phyloP scores from a whole-genome alignment of 164 flowering plant species.

The Dillenia suffruticosa region DNA sequence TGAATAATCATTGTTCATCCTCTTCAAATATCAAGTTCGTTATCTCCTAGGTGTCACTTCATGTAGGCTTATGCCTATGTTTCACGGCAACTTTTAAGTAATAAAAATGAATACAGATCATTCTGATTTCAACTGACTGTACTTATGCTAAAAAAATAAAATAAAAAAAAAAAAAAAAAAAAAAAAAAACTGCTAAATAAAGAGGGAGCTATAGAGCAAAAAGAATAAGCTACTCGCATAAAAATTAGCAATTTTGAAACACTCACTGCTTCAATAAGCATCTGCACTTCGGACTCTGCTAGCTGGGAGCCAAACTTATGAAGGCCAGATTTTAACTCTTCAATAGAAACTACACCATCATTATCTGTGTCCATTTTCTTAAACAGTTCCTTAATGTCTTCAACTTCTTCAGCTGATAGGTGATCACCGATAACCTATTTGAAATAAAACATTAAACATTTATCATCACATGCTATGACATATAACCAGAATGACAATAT shows the following conservation, averaged over 20 bases:
- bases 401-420: constrained; percentile 80
- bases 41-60: no score
- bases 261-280: constrained; percentile 89
- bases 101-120: no score
- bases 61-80: no score
- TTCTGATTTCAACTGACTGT: no score
- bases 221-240: no score
- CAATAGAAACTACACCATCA: constrained; percentile 70
- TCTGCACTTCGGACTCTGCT: constrained; percentile 78
- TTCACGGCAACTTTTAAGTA: no score
- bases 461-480: no score
- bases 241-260: background rate
- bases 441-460: background rate
- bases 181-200: background rate
- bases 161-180: background rate
- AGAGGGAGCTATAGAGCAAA: no score
- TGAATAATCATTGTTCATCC: no score
- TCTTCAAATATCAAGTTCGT: no score
- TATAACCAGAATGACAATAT: no score
- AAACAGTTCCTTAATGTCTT: constrained; percentile 80
- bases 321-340: constrained; percentile 72
- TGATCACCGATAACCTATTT: constrained; percentile 85
- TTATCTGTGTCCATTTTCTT: constrained; percentile 70
- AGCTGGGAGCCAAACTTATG: constrained; percentile 61
- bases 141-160: no score